A percentile compares a stretch with the other conserved stretches of the same genome.
These are phyloP conservation scores for Candida maltosa DNA, from an alignment of 805 yeast genomes.

Conservation along the genomic window DNA sequence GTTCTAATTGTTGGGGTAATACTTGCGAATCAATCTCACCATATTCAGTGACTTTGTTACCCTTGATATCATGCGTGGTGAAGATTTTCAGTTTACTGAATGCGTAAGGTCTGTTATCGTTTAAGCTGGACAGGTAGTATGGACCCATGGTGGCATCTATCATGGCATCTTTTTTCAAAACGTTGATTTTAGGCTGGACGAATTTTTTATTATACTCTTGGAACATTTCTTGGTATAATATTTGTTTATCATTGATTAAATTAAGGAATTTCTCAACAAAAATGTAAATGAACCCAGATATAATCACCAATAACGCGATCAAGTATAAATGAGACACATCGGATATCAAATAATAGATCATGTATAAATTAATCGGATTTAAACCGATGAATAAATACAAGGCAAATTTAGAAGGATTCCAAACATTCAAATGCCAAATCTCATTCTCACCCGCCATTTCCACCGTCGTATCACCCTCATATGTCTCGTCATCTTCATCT, in stretches of 20 bases:
- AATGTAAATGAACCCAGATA: constrained; percentile 31
- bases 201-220: constrained; percentile 62
- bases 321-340: constrained; percentile 28
- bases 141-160: constrained; percentile 54
- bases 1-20: constrained; percentile 1
- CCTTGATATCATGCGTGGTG: constrained; percentile 48
- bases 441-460: constrained; percentile 22
- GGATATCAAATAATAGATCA: constrained; percentile 31
- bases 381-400: constrained; percentile 49
- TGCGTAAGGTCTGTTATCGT: constrained; percentile 21
- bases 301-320: constrained; percentile 16
- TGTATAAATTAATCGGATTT: constrained; percentile 54
- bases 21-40: constrained; percentile 5
- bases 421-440: constrained; percentile 56
- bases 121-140: constrained; percentile 14
- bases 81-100: constrained; percentile 41
- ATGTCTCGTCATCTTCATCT: constrained; percentile 14
- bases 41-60: constrained; percentile 22
- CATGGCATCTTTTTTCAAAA: constrained; percentile 54
- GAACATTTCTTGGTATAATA: constrained; percentile 56
- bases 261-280: constrained; percentile 45
- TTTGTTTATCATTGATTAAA: constrained; percentile 54
- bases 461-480: constrained; percentile 10
- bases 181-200: constrained; percentile 55
- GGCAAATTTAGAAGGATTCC: constrained; percentile 65